Evolutionary conservation across 345 rosid genomes (phyloP).

Genomic region (Corchorus olitorius): DNA sequence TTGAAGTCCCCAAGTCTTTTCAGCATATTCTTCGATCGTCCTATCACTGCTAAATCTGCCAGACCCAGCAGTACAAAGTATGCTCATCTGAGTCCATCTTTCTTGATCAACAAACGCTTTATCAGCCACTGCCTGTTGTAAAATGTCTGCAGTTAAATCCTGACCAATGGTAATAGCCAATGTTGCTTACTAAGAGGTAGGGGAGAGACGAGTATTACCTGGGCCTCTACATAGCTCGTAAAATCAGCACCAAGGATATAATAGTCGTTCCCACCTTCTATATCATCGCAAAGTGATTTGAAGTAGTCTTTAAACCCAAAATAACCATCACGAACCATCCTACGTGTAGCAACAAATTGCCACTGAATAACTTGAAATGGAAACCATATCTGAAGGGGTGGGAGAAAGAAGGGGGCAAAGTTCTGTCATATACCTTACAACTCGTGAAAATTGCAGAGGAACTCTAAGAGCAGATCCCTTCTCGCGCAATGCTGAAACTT

Average conservation of each 20-base stretch:
- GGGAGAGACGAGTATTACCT: neutral
- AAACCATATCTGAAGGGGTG: neutral
- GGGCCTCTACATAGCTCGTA: slow-evolving; percentile 15
- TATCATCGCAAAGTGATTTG: slow-evolving; percentile 40
- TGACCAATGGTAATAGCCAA: neutral
- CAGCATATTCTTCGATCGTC: slow-evolving; percentile 48
- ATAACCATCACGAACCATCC: slow-evolving; percentile 49
- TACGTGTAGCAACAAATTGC: neutral
- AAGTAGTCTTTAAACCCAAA: slow-evolving; percentile 44
- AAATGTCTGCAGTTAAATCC: neutral
- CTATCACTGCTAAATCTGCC: slow-evolving; percentile 50
- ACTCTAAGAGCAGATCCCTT: slow-evolving; percentile 34
- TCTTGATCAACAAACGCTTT: slow-evolving; percentile 47
- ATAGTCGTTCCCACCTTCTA: slow-evolving; percentile 39
- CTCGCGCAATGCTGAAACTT: slow-evolving; percentile 41
- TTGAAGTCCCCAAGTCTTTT: slow-evolving; percentile 41
- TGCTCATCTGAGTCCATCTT: slow-evolving; percentile 51
- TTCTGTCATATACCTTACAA: slow-evolving; percentile 37
- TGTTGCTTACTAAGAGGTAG: neutral
- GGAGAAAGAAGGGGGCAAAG: slow-evolving; percentile 1
- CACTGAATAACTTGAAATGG: neutral
- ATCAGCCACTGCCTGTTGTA: slow-evolving; percentile 50
- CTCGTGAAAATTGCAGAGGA: slow-evolving; percentile 53
- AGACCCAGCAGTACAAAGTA: slow-evolving; percentile 46
- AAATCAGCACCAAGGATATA: slow-evolving; percentile 47